Evolutionary conservation across 306 rosid genomes (phyloP).

Genomic region (Cicer chorassanicum): DNA sequence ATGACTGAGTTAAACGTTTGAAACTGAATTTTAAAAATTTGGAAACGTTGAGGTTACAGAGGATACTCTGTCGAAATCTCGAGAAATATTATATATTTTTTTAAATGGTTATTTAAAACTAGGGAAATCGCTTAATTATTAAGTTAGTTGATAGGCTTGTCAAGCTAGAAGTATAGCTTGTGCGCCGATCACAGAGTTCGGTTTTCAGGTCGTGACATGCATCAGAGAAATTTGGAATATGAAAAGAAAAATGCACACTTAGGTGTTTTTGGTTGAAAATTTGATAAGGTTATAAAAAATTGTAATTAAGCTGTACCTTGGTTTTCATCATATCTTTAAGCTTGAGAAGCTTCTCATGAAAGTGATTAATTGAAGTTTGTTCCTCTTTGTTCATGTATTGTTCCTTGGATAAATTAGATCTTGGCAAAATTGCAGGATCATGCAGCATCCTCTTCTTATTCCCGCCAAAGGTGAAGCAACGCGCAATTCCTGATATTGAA

Average conservation of each 20-base stretch:
- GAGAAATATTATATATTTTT: too few relatives aligned
- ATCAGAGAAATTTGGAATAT: slow-evolving; percentile 10
- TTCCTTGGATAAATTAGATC: slow-evolving; percentile 67
- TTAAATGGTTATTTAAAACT: too few relatives aligned
- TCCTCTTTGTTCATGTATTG: slow-evolving; percentile 74
- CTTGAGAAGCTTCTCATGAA: slow-evolving; percentile 93
- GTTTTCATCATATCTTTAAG: slow-evolving; percentile 94
- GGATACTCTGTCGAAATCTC: too few relatives aligned
- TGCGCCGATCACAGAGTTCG: too few relatives aligned
- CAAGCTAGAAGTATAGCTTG: too few relatives aligned
- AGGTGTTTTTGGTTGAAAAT: neutral
- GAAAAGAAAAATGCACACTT: slow-evolving; percentile 4
- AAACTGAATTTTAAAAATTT: too few relatives aligned
- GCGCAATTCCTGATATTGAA: slow-evolving; percentile 74
- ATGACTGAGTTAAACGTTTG: too few relatives aligned
- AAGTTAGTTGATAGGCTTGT: too few relatives aligned
- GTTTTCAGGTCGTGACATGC: too few relatives aligned
- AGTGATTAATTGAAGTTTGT: slow-evolving; percentile 86
- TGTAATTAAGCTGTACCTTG: slow-evolving; percentile 51
- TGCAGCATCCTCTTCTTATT: slow-evolving; percentile 72
- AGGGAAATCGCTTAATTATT: too few relatives aligned
- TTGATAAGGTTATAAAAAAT: neutral
- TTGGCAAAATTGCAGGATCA: slow-evolving; percentile 73
- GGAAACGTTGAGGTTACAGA: too few relatives aligned
- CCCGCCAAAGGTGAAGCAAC: slow-evolving; percentile 95